These are phyloP conservation scores for Pseudomonodictys pantanalensis DNA, from an alignment of 495 filamentous ascomycete species.

Conservation along the genomic window DNA sequence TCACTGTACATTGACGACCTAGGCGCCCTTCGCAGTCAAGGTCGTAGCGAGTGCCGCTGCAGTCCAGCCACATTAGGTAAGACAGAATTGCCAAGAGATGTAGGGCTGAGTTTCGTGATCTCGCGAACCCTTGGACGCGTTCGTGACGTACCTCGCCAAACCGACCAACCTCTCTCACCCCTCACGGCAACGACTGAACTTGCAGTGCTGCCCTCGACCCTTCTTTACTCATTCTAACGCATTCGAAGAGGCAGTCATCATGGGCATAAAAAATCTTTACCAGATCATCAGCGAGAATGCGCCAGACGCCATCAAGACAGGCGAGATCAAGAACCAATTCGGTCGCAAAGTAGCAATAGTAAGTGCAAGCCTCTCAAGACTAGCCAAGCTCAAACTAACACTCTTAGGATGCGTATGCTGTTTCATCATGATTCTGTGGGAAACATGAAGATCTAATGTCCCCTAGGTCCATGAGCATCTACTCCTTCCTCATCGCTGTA, in stretches of 20 bases:
- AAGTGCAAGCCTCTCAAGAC: conserved; percentile 40
- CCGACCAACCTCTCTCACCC: background rate
- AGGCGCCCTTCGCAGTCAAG: too few relatives aligned
- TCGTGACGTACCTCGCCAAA: conserved; percentile 21
- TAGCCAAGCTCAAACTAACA: conserved; percentile 1
- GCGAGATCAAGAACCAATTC: conserved; percentile 98
- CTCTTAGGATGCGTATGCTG: conserved; percentile 75
- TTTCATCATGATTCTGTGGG: background rate
- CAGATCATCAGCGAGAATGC: conserved; percentile 87
- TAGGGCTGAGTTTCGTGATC: conserved; percentile 24
- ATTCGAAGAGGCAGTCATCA: conserved; percentile 43
- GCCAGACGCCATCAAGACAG: conserved; percentile 88
- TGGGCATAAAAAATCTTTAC: conserved; percentile 92
- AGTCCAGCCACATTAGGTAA: background rate
- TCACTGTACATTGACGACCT: too few relatives aligned
- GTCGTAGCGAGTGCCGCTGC: too few relatives aligned
- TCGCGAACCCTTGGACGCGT: conserved; percentile 17
- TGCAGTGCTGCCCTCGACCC: too few relatives aligned
- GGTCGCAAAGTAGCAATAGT: conserved; percentile 96
- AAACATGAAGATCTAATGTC: background rate
- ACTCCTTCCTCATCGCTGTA: conserved; percentile 96
- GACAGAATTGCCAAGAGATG: conserved; percentile 15
- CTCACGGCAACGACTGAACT: background rate
- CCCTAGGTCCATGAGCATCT: conserved; percentile 92
- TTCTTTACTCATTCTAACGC: background rate